These are phyloP conservation scores for Penicillium coffeae DNA, from an alignment of 495 filamentous ascomycete genomes.

Conservation along the genomic window DNA sequence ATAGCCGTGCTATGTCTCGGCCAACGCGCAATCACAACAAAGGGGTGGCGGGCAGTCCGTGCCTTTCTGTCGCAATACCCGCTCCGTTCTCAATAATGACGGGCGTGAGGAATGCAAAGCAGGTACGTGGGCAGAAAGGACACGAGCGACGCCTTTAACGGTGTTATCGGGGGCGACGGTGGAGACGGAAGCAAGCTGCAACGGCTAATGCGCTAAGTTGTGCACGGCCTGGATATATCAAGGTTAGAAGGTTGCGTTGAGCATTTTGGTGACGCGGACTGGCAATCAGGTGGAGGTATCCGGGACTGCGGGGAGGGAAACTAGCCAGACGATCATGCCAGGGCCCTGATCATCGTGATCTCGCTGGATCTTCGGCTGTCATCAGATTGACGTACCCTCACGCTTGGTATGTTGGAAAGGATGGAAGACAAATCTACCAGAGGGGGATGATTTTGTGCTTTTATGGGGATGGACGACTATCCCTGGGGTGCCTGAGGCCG, in stretches of 20 bases:
- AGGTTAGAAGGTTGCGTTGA: slow-evolving; percentile 13
- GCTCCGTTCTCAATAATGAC: slow-evolving; percentile 15
- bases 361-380: slow-evolving; percentile 10
- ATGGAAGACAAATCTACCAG: slow-evolving; percentile 11
- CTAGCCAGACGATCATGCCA: slow-evolving; percentile 31
- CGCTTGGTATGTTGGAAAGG: slow-evolving; percentile 8
- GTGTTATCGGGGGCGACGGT: background rate
- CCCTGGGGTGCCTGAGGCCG: slow-evolving; percentile 15
- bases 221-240: slow-evolving; percentile 8
- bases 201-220: too few relatives aligned
- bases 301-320: slow-evolving; percentile 2
- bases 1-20: background rate
- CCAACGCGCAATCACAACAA: slow-evolving; percentile 2
- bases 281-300: slow-evolving; percentile 11
- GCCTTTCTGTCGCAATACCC: slow-evolving; percentile 13
- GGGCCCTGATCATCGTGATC: slow-evolving; percentile 3
- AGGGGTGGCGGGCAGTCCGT: slow-evolving; percentile 1
- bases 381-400: slow-evolving; percentile 19
- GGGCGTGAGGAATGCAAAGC: slow-evolving; percentile 18
- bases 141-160: background rate
- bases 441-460: background rate
- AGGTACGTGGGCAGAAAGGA: slow-evolving; percentile 11
- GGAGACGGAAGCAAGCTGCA: slow-evolving; percentile 1
- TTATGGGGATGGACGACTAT: slow-evolving; percentile 7
- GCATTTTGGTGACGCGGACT: slow-evolving; percentile 34